Evolutionary conservation across 768 basidiomycete species (phyloP), one percentile per base, ranked within the genome.

Genomic region (Multifurca ochricompacta): DNA sequence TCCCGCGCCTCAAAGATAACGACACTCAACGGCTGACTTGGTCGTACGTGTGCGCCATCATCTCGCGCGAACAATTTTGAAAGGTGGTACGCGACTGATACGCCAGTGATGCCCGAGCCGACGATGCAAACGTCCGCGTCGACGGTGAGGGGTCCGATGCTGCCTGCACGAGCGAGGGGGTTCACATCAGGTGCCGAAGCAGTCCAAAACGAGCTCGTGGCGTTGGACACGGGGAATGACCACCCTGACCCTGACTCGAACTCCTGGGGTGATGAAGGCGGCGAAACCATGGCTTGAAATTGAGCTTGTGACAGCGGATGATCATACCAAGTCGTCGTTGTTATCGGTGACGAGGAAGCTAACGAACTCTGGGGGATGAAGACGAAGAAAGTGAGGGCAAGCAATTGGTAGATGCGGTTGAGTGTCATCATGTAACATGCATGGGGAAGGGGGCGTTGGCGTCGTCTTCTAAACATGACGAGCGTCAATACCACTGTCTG

Each of bases 1-100:
- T 90, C 85, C 61, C 93, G 73, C 4, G 91, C 93, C 64, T 95
- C 92, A 8, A 96, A 67, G 11, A 94, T 71, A 16, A 83, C 80
- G 0, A 83, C 73, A 28, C 70, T 80, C 40, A 79, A 58, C 16
- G 72, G 62, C 42, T 19, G 54, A 30, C 11, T 41, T 55, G 10
- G 63, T 31, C 14, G 30, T n/a, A n/a, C n/a, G n/a, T n/a, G n/a
- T n/a, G n/a, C n/a, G n/a, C n/a, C 28, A 3, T 49, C 35, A 13
- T 52, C 47, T 9, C 34, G 37, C 35, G 53, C 27, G 27, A 65
- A 32, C 14, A 56, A 34, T 47, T 73, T 70, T 3, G 80, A 71
- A 31, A 92, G 71, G 64, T 91, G 85, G 66, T 87, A 90, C 6
- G 87, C 85, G 4, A 80, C 75, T 18, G 81, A 79, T 6, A 87